Conservation (phyloP, 441 rosid genomes). For the Dalechampia spathulata region DNA sequence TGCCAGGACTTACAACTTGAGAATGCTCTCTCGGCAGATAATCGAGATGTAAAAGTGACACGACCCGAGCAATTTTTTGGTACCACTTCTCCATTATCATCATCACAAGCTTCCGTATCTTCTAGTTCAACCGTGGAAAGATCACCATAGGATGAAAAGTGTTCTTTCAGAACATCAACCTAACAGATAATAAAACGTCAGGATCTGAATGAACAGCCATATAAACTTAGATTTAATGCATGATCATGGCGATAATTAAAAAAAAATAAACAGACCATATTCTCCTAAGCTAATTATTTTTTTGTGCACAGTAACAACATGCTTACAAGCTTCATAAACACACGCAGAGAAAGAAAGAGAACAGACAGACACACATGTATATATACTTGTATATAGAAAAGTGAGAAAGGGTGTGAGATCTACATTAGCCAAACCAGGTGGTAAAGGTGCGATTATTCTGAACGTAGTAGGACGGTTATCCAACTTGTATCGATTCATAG, state of each 20-base stretch:
- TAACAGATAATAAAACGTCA: constrained; percentile 21
- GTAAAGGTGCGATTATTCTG: constrained; percentile 68
- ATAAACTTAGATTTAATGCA: neutral
- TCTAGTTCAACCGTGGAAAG: constrained; percentile 64
- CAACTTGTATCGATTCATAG: constrained; percentile 63
- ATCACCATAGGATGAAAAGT: constrained; percentile 75
- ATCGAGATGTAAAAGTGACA: constrained; percentile 51
- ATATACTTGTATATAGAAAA: neutral
- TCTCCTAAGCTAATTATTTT: too few relatives aligned
- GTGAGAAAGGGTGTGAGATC: constrained; percentile 27
- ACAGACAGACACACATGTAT: neutral
- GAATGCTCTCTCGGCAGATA: constrained; percentile 80
- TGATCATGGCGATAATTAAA: constrained; percentile 1
- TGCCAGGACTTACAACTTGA: constrained; percentile 76
- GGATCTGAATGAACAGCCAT: neutral
- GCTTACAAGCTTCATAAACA: neutral
- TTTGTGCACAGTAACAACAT: too few relatives aligned
- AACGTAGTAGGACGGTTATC: constrained; percentile 83
- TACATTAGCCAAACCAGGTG: constrained; percentile 78
- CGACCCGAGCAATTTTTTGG: constrained; percentile 40
- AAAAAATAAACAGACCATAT: too few relatives aligned
- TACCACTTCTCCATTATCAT: constrained; percentile 26
- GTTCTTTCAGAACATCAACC: constrained; percentile 64
- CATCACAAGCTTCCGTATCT: constrained; percentile 35
- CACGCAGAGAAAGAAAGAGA: neutral